Evolutionary conservation across 257 asterid species (phyloP), one percentile per base, ranked within the genome.

Genomic region (Nicotiana knightiana): DNA sequence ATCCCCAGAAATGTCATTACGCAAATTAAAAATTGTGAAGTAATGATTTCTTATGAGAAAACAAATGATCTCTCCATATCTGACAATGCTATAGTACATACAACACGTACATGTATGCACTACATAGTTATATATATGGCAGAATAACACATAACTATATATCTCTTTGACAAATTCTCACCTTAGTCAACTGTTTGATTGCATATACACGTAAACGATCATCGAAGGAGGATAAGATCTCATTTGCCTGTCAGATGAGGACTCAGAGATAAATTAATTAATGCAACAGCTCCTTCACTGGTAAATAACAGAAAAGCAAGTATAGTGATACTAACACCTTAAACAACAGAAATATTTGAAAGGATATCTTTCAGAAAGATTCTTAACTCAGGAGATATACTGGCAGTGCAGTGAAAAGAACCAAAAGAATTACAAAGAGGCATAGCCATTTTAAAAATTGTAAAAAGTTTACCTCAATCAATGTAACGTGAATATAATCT

Each of bases 161-260:
- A 24, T 61, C 53, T 62, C 71, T 61, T 30, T 81, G 48, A 68
- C 43, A 66, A 71, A 59, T 21, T 78, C 91, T 90, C 87, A 96
- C 99, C 95, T 96, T 94, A 63, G 90, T 90, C 90, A 96, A 83
- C 79, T 96, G 99, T 81, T 92, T 93, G 67, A 91, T 90, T 81
- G 99, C 98, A 86, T 96, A 96, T 61, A 13, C 80, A 39, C 98
- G 90, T 73, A 96, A 95, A 55, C 99, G 95, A 83, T 92, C 98
- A 84, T 96, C 98, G 67, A 96, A 96, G 84, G 99, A 96, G 37
- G 98, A 94, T 15, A 96, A 85, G 82, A 96, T 94, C 87, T 96
- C 99, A 83, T 88, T 94, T 80, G 99, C 99, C 99, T 96, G 96
- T 82, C 87, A 81, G 67, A 75, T 5, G 24, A 37, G 64, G 81